phyloP scores from a whole-genome alignment of 106 monocot species.

The Dendrobium chrysotoxum region DNA sequence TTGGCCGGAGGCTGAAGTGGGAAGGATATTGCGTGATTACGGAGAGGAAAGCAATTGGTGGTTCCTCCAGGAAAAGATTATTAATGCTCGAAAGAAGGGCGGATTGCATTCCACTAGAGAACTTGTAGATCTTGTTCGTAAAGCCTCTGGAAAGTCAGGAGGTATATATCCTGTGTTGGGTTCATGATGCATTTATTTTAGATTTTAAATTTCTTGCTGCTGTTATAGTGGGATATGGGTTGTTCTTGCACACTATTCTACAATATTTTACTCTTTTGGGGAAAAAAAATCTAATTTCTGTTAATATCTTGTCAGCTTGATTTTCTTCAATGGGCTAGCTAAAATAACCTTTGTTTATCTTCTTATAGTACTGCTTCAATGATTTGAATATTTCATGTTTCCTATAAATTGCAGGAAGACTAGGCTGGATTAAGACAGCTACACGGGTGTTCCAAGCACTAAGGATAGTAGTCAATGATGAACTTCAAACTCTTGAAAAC shows the following conservation, averaged over 20 bases:
- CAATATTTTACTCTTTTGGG: neutral
- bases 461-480: constrained; percentile 90
- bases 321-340: neutral
- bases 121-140: constrained; percentile 59
- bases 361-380: neutral
- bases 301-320: neutral
- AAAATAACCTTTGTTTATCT: neutral
- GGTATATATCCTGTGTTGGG: constrained; percentile 26
- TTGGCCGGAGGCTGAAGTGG: constrained; percentile 89
- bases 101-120: constrained; percentile 74
- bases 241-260: neutral
- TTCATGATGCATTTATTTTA: neutral
- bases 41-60: constrained; percentile 96
- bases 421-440: constrained; percentile 94
- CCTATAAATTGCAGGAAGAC: constrained; percentile 53
- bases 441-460: constrained; percentile 94
- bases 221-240: neutral
- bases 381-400: neutral
- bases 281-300: neutral
- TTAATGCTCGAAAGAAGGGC: constrained; percentile 43
- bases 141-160: constrained; percentile 23
- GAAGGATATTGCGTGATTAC: constrained; percentile 76
- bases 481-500: constrained; percentile 64
- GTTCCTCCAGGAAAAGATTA: constrained; percentile 62
- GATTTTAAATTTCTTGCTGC: neutral